Base-by-base conservation (phyloP, 2,329 filamentous ascomycete genomes). In the Magnaporthiopsis poae region DNA sequence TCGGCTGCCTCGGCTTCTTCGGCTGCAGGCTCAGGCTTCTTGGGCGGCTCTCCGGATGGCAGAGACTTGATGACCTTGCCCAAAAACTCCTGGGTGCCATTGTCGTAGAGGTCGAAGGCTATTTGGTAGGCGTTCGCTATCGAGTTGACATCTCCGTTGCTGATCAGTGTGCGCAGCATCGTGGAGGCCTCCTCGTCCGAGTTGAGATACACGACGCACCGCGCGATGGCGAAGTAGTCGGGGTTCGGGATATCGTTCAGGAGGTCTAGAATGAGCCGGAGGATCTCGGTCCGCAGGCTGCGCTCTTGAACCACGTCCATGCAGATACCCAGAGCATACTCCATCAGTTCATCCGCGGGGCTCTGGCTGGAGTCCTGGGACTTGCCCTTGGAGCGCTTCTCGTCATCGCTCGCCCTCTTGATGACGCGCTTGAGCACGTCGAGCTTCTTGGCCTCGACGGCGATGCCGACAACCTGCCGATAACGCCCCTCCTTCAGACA, bases 301-400 rank as follows among this genome's bases (percentile, higher is more conserved):
- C 94, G 87, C 79, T 99, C 95, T 78, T 98, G 95, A 25, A 99
- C 92, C 68, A 98, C 89, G 69, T 96, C 93, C 92, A 99, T 96
- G 82, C 94, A 97, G 71, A 99, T 96, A 71, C 93, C 88, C 69
- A 99, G 80, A 27, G 95, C 90, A 74, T 99, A 99, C 72, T 99
- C 95, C 89, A 99, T 95, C 67, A 99, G 80, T 75, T 98, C 94
- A 75, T 98, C 93, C 25, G 92, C 89, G 35, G 88, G 86, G 3
- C 85, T 83, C 63, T 81, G 78, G 13, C 77, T 76, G 61, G 80
- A 78, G 29, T 83, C 82, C 52, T 79, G 77, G 5, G 78, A 77
- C 74, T 88, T 87, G 74, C 83, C 83, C 77, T 88, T 88, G 71
- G 84, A 81, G 66, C 86, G 84, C 79, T 90, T 92, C 77, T 92